Conservation (phyloP, 2,329 filamentous ascomycete species). For the Pseudocercospora cruenta region DNA sequence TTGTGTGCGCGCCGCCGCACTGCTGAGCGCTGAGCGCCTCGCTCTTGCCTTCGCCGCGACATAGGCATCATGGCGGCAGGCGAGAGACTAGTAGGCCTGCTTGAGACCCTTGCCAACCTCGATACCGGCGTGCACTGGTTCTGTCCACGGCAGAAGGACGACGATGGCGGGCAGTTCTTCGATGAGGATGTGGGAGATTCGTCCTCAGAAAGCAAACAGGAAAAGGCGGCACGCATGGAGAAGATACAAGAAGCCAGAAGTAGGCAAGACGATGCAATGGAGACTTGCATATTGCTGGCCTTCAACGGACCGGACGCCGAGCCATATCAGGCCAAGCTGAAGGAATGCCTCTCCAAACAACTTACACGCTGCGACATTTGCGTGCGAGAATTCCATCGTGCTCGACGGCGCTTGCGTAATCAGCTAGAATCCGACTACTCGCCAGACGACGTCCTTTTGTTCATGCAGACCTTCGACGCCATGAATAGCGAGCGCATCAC, state of each 20-base stretch:
- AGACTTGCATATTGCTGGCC: constrained; percentile 51
- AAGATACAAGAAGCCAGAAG: constrained; percentile 45
- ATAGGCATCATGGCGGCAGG: constrained; percentile 21
- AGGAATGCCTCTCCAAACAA: constrained; percentile 44
- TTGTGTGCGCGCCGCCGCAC: not conserved
- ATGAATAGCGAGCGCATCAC: constrained; percentile 51
- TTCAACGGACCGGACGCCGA: constrained; percentile 53
- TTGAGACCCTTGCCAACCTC: constrained; percentile 35
- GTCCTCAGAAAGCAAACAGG: constrained; percentile 31
- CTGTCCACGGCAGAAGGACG: constrained; percentile 46
- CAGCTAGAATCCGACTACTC: constrained; percentile 49
- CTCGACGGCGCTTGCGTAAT: constrained; percentile 45
- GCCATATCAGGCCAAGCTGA: constrained; percentile 47
- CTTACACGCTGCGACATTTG: constrained; percentile 55
- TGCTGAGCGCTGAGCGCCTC: not conserved
- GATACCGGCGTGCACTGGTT: constrained; percentile 50
- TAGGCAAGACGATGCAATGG: constrained; percentile 46
- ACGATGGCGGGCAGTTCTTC: constrained; percentile 45
- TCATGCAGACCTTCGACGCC: constrained; percentile 49
- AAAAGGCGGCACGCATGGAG: constrained; percentile 30
- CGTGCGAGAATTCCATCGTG: constrained; percentile 53
- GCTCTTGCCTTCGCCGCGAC: not conserved
- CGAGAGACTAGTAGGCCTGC: constrained; percentile 25
- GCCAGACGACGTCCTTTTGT: constrained; percentile 48
- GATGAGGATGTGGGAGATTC: constrained; percentile 48